Conservation (phyloP, 2,329 filamentous ascomycete species). For the Clarireedia hainanense region DNA sequence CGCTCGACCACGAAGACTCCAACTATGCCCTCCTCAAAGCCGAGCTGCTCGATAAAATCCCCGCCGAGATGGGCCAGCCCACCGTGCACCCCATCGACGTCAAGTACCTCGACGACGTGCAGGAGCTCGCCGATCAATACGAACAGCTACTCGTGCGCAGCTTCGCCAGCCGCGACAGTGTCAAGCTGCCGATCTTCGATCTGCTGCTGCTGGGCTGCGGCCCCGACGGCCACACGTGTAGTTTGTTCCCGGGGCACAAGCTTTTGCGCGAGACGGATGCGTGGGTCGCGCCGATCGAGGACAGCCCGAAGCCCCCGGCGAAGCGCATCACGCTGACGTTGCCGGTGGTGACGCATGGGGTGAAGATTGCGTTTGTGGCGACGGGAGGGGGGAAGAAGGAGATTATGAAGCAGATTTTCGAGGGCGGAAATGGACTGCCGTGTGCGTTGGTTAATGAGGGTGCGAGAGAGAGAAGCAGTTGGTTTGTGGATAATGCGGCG, state of each 20-base stretch:
- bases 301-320: constrained; percentile 91
- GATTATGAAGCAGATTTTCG: constrained; percentile 86
- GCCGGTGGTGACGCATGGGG: constrained; percentile 79
- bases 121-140: constrained; percentile 91
- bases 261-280: constrained; percentile 79
- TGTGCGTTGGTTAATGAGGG: constrained; percentile 82
- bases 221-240: constrained; percentile 95
- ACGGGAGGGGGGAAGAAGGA: constrained; percentile 86
- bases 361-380: constrained; percentile 84
- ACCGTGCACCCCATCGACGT: constrained; percentile 73
- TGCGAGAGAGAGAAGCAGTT: constrained; percentile 79
- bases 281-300: constrained; percentile 86
- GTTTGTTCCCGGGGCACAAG: constrained; percentile 83
- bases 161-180: constrained; percentile 88
- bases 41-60: constrained; percentile 84
- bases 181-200: constrained; percentile 92
- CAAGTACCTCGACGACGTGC: constrained; percentile 60
- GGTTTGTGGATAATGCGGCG: constrained; percentile 87
- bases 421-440: constrained; percentile 66
- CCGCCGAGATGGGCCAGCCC: constrained; percentile 53
- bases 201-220: constrained; percentile 88
- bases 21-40: constrained; percentile 86
- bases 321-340: constrained; percentile 87
- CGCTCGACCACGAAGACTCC: constrained; percentile 85
- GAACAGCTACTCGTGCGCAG: constrained; percentile 77